A percentile compares a stretch with the other conserved stretches of the same genome.
phyloP scores from a whole-genome alignment of 2,329 filamentous ascomycete genomes.

The Colletotrichum trifolii region DNA sequence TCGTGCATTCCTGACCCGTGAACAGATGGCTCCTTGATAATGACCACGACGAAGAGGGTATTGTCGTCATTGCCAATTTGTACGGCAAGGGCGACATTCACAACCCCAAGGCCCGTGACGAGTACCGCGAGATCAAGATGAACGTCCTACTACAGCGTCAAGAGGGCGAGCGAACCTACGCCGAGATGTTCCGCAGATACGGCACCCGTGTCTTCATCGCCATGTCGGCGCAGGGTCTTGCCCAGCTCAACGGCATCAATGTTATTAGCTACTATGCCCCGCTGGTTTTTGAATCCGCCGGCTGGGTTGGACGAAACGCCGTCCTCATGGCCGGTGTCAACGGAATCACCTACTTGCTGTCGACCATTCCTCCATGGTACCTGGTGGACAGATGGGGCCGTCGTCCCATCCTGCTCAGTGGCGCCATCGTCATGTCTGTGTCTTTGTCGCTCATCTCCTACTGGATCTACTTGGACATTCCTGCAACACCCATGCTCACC shows the following conservation, averaged over 20 bases:
- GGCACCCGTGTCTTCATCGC: slow-evolving; percentile 94
- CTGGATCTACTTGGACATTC: slow-evolving; percentile 90
- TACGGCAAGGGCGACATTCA: slow-evolving; percentile 97
- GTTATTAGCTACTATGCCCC: slow-evolving; percentile 99
- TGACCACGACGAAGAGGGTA: slow-evolving; percentile 97
- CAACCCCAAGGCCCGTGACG: slow-evolving; percentile 89
- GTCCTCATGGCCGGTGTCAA: slow-evolving; percentile 99
- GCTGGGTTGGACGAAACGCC: slow-evolving; percentile 91
- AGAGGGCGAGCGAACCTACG: slow-evolving; percentile 91
- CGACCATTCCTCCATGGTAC: slow-evolving; percentile 97
- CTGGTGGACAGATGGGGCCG: slow-evolving; percentile 93
- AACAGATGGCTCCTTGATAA: slow-evolving; percentile 94
- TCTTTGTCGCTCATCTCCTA: slow-evolving; percentile 92
- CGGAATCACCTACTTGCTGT: slow-evolving; percentile 86
- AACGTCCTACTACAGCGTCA: slow-evolving; percentile 91
- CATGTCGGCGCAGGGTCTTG: slow-evolving; percentile 96
- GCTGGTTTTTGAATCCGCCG: slow-evolving; percentile 94
- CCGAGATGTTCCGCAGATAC: slow-evolving; percentile 95
- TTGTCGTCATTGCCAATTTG: slow-evolving; percentile 96
- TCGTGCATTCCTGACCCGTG: slow-evolving; percentile 13
- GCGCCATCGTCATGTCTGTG: slow-evolving; percentile 88
- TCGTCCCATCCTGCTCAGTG: slow-evolving; percentile 87
- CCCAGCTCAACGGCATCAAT: slow-evolving; percentile 98
- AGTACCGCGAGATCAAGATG: slow-evolving; percentile 99
- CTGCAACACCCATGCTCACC: slow-evolving; percentile 82